phyloP scores from a whole-genome alignment of 179 eudicot species.

The Pouteria campechiana region DNA sequence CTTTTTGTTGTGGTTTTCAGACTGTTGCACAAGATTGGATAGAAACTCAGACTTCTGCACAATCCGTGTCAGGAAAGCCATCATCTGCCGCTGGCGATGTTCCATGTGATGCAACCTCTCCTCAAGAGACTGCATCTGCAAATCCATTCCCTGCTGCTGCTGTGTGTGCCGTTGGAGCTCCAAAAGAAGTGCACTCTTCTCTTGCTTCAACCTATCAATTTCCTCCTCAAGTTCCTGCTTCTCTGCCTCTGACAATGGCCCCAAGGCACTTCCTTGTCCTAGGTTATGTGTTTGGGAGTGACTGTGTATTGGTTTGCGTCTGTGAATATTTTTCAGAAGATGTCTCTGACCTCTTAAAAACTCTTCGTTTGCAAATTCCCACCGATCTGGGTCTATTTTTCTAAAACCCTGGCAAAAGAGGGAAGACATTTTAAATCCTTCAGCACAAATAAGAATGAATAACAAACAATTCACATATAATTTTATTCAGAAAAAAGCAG shows the following conservation, averaged over 20 bases:
- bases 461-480: too few relatives aligned
- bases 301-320: constrained; percentile 44
- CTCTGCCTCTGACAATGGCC: constrained; percentile 18
- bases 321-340: constrained; percentile 27
- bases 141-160: constrained; percentile 17
- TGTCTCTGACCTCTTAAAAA: constrained; percentile 34
- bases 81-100: constrained; percentile 17
- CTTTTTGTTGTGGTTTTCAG: constrained; percentile 19
- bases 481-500: too few relatives aligned
- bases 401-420: constrained; percentile 31
- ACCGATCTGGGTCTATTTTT: constrained; percentile 35
- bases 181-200: constrained; percentile 15
- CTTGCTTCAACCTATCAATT: constrained; percentile 21
- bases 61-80: constrained; percentile 12
- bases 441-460: too few relatives aligned
- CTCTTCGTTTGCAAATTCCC: constrained; percentile 50
- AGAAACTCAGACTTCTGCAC: constrained; percentile 12
- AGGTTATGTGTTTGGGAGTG: constrained; percentile 19
- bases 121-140: constrained; percentile 11
- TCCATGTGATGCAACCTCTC: constrained; percentile 15
- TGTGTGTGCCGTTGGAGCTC: constrained; percentile 16
- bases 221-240: constrained; percentile 21
- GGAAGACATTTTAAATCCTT: too few relatives aligned
- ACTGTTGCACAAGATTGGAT: constrained; percentile 8
- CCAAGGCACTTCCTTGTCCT: constrained; percentile 13